Conservation (phyloP, 2,329 filamentous ascomycete genomes). For the Epichloe hybrida region DNA sequence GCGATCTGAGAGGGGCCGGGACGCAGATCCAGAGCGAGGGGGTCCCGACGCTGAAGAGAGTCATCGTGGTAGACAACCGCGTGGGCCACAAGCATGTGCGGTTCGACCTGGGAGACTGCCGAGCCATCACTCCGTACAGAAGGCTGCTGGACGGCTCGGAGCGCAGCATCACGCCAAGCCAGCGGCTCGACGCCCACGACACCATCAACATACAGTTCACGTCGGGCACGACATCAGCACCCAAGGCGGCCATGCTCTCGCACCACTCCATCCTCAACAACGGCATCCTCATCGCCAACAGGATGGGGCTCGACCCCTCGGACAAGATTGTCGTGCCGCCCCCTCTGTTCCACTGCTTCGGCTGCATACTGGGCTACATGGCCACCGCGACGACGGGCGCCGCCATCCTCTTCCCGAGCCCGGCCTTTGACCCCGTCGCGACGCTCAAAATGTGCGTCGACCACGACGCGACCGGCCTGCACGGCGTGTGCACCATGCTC, state of each 20-base stretch:
- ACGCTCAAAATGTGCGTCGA: slow-evolving; percentile 45
- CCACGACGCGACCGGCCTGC: slow-evolving; percentile 50
- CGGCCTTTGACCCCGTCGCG: slow-evolving; percentile 72
- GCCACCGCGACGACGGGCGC: slow-evolving; percentile 73
- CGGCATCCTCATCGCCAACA: slow-evolving; percentile 65
- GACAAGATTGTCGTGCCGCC: slow-evolving; percentile 79
- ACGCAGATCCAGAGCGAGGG: slow-evolving; percentile 23
- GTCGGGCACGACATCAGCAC: slow-evolving; percentile 79
- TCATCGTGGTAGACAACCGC: slow-evolving; percentile 74
- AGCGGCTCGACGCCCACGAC: slow-evolving; percentile 45
- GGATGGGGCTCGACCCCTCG: slow-evolving; percentile 63
- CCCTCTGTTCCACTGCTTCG: slow-evolving; percentile 89
- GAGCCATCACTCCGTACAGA: slow-evolving; percentile 31
- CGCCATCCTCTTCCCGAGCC: slow-evolving; percentile 70
- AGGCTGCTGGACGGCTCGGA: slow-evolving; percentile 23
- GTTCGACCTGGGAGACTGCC: slow-evolving; percentile 29
- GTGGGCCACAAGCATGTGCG: slow-evolving; percentile 26
- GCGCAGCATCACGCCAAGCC: slow-evolving; percentile 26
- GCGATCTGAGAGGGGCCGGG: slow-evolving; percentile 20
- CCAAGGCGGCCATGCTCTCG: slow-evolving; percentile 82
- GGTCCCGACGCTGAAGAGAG: slow-evolving; percentile 54
- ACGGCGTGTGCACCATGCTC: slow-evolving; percentile 93
- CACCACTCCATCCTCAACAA: slow-evolving; percentile 90
- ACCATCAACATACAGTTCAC: slow-evolving; percentile 95
- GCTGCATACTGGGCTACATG: slow-evolving; percentile 87